Base-by-base conservation (phyloP, 1,139 yeast species). In the Yamadazyma jaroonii region DNA sequence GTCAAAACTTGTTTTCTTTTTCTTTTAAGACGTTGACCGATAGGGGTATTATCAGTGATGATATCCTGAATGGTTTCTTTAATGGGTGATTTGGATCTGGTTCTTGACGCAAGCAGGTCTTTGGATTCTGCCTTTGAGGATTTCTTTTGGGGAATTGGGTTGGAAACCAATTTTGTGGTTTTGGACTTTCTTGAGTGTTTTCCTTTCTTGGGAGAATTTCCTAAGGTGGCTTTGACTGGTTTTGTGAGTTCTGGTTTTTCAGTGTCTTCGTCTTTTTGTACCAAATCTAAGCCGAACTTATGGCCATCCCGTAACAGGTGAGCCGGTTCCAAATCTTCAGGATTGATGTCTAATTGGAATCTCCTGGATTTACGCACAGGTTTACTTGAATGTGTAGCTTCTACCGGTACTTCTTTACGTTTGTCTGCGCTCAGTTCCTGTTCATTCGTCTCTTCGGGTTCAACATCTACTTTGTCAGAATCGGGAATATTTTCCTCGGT, bases 61-160 rank as follows among this genome's bases (percentile, higher is more conserved):
- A 65, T 48, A 32, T 67, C 68, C 31, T 51, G 49, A 33, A 66
- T 47, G 26, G 61, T 54, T 35, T 60, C 52, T 43, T 69, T 69
- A 41, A 68, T 46, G 0, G 75, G 75, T 1, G 74, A 68, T 43
- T 64, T 66, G 2, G 74, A 67, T 36, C 75, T 48, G 1, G 74
- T 70, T 35, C 74, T 44, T 13, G 54, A 49, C 1, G 74, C 70
- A 2, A 74, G 74, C 12, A 52, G 52, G 35, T 61, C 71, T 5
- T 14, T 23, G 5, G 31, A 9, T 11, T 37, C 22, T 3, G 13
- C 11, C n/a, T n/a, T n/a, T 13, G 6, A 17, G 4, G 20, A 17
- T 6, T 25, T n/a, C 13, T 11, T 17, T 29, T 29, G 17, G 7
- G 24, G 6, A 11, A 6, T 21, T 12, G 24, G 17, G 6, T 25